phyloP scores from a whole-genome alignment of 352 stramenopile genomes.

The Phytophthora sp. region DNA sequence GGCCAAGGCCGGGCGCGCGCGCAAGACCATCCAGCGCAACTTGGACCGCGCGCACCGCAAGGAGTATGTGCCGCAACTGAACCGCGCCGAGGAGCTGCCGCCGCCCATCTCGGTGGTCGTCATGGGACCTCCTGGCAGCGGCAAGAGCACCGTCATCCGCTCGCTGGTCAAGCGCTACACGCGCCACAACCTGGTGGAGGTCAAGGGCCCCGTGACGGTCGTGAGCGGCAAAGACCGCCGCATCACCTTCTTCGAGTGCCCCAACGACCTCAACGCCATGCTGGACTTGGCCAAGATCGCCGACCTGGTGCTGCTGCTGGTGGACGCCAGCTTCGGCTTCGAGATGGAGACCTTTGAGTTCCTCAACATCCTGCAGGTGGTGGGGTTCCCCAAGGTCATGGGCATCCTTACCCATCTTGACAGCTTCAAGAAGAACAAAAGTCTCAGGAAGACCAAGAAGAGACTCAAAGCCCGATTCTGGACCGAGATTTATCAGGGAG shows the following conservation, averaged over 20 bases:
- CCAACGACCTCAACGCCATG: slow-evolving; percentile 94
- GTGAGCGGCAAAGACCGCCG: slow-evolving; percentile 97
- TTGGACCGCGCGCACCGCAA: slow-evolving; percentile 97
- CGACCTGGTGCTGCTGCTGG: slow-evolving; percentile 98
- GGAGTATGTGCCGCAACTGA: slow-evolving; percentile 94
- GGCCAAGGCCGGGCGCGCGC: slow-evolving; percentile 94
- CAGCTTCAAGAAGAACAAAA: slow-evolving; percentile 98
- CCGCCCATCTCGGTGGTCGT: slow-evolving; percentile 97
- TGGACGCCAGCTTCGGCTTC: slow-evolving; percentile 99
- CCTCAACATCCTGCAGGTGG: slow-evolving; percentile 98
- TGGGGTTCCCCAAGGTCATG: slow-evolving; percentile 95
- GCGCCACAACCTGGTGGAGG: slow-evolving; percentile 96
- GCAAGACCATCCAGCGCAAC: slow-evolving; percentile 98
- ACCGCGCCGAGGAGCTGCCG: slow-evolving; percentile 84
- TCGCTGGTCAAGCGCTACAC: slow-evolving; percentile 99
- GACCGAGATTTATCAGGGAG: slow-evolving; percentile 97
- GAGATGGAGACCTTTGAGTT: slow-evolving; percentile 99
- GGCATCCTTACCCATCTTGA: slow-evolving; percentile 99
- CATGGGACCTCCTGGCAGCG: slow-evolving; percentile 96
- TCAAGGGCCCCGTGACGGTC: slow-evolving; percentile 99
- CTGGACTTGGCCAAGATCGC: slow-evolving; percentile 98
- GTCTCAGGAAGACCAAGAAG: slow-evolving; percentile 98
- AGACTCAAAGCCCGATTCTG: slow-evolving; percentile 99
- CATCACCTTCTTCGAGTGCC: slow-evolving; percentile 99
- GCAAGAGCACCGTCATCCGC: slow-evolving; percentile 99